Evolutionary conservation across 192 early-diverging fungal genomes (phyloP), one percentile per base, ranked within the genome.

Genomic region (Cladochytrium replicatum): DNA sequence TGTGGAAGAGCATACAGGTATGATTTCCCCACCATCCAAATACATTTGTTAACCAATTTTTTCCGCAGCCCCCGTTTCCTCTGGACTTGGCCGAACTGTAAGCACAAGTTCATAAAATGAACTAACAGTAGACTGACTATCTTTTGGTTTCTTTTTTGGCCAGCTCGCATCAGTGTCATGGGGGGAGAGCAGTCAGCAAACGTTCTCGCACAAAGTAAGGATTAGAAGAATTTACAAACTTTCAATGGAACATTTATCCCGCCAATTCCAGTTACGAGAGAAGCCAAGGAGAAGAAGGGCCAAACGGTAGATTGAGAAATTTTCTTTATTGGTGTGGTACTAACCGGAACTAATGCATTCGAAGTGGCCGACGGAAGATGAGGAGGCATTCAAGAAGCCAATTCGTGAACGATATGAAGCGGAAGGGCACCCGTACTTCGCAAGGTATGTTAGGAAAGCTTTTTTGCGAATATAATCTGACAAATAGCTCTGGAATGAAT

Each of bases 391-490:
- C 58, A 95, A 90, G 74, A 55, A 46, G 29, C 87, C 89, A 3
- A 85, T 97, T 40, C 57, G 75, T 30, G 88, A 72, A 21, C 68
- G 79, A 30, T 97, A 95, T 61, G 94, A 97, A 67, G 61, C 58
- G 17, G 91, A 97, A 62, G 94, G 90, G 0, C 94, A 95, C 63
- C 94, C 94, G 25, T 97, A 93, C 74, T 93, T 84, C 63, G 87
- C 91, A 17, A 64, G 64, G 39, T 63, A 7, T 32, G 41, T 40
- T 17, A 11, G 5, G 7, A 13, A 37, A 7, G 3, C 21, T 7
- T 15, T 54, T 54, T 4, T n/a, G n/a, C n/a, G n/a, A n/a, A n/a
- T n/a, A n/a, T n/a, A 13, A 13, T 37, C 34, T 13, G 17, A 37
- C 13, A 37, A 44, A 26, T 13, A 26, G 13, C 22, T 13, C 13